A percentile compares a stretch with the other conserved stretches of the same genome.
These are phyloP conservation scores for Penicillium sp. DNA, from an alignment of 2,329 filamentous ascomycete genomes.

Conservation along the genomic window DNA sequence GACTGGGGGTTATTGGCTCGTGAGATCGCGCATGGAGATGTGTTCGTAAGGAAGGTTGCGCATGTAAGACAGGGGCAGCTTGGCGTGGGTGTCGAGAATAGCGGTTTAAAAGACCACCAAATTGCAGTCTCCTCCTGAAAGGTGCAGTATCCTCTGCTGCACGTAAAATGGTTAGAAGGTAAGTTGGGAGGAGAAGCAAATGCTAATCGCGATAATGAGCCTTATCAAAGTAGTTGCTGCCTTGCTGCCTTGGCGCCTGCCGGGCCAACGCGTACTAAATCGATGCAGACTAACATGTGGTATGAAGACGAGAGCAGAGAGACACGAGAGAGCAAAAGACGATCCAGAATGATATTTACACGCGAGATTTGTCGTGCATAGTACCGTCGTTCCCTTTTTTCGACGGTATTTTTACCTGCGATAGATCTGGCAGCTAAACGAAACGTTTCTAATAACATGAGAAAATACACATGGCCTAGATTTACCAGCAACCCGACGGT, in stretches of 20 bases:
- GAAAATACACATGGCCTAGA: too few species aligned
- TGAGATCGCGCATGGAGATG: constrained; percentile 13
- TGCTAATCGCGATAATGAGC: constrained; percentile 11
- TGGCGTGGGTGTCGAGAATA: constrained; percentile 7
- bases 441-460: too few species aligned
- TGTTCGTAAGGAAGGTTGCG: not conserved
- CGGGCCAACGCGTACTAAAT: not conserved
- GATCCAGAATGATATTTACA: too few species aligned
- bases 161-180: constrained; percentile 7
- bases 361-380: too few species aligned
- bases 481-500: too few species aligned
- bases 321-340: too few species aligned
- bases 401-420: too few species aligned
- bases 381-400: too few species aligned
- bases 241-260: constrained; percentile 16
- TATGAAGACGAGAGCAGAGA: too few species aligned
- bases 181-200: not conserved
- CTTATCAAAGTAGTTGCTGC: constrained; percentile 16
- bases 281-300: too few species aligned
- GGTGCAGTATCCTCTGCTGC: constrained; percentile 3
- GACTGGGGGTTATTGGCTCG: constrained; percentile 5
- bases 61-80: not conserved
- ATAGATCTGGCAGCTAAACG: too few species aligned
- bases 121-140: constrained; percentile 9
- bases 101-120: not conserved